These are phyloP conservation scores for Harringtonia aguacate DNA, from an alignment of 2,329 filamentous ascomycete species.

Conservation along the genomic window DNA sequence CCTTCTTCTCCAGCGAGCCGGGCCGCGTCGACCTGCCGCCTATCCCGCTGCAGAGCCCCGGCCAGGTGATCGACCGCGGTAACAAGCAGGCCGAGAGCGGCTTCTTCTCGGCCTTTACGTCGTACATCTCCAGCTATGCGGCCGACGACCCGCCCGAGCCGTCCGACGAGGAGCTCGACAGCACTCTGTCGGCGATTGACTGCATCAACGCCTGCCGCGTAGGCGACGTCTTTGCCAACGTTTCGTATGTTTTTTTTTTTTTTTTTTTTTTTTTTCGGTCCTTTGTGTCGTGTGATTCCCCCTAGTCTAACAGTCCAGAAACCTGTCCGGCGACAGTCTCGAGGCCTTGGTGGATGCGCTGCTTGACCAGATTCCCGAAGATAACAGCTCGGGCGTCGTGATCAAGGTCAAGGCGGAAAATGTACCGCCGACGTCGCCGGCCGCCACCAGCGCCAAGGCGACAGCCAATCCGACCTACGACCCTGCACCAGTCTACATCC, in stretches of 20 bases:
- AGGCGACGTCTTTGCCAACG: conserved; percentile 70
- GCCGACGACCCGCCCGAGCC: conserved; percentile 96
- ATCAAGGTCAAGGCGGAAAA: conserved; percentile 87
- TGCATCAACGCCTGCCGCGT: conserved; percentile 87
- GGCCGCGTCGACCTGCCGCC: conserved; percentile 60
- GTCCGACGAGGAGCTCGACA: conserved; percentile 93
- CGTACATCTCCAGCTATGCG: conserved; percentile 96
- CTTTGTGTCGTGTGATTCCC: too few species aligned
- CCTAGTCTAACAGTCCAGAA: conserved; percentile 17
- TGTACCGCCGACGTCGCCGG: conserved; percentile 40
- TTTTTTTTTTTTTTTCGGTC: not conserved
- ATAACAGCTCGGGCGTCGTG: conserved; percentile 61
- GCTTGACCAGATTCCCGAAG: conserved; percentile 77
- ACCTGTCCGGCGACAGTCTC: conserved; percentile 25
- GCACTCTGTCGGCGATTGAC: conserved; percentile 87
- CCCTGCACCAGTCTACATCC: conserved; percentile 75
- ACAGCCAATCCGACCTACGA: conserved; percentile 61
- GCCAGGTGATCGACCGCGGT: conserved; percentile 84
- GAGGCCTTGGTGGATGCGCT: conserved; percentile 56
- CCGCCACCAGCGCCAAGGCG: conserved; percentile 48
- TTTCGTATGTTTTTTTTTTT: conserved; percentile 45
- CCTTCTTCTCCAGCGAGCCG: conserved; percentile 57
- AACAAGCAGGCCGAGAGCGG: conserved; percentile 69
- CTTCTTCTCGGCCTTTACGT: conserved; percentile 88
- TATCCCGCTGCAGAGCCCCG: conserved; percentile 84